These are phyloP conservation scores for Gleditsia sinensis DNA, from an alignment of 306 rosid species.

Conservation along the genomic window DNA sequence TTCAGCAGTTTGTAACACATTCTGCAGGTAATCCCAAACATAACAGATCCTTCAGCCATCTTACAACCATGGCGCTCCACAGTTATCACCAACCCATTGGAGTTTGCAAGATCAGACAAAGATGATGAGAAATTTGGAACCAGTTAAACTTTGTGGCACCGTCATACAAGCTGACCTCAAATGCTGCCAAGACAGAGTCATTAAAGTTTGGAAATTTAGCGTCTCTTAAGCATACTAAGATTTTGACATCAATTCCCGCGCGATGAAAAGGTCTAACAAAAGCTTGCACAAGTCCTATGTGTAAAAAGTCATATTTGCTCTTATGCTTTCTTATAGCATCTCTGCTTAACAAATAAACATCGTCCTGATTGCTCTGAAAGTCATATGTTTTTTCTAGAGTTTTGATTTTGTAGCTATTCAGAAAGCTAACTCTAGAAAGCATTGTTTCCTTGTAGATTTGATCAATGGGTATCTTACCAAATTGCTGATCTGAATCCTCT, in stretches of 20 bases:
- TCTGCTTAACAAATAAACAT: not conserved
- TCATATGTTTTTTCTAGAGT: not conserved
- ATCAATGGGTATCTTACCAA: not conserved
- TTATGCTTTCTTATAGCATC: not conserved
- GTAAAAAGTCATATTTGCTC: not conserved
- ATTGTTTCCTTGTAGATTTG: not conserved
- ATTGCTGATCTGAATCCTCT: not conserved
- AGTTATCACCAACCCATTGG: not conserved
- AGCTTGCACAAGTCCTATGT: not conserved
- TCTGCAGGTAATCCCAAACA: not conserved
- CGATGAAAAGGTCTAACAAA: accelerated
- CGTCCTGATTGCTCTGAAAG: not conserved
- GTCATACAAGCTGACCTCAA: not conserved
- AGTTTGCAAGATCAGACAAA: not conserved
- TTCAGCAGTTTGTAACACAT: not conserved
- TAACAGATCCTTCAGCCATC: accelerated
- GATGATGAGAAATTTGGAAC: not conserved
- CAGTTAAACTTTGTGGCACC: not conserved
- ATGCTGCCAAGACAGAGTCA: not conserved
- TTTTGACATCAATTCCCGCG: accelerated
- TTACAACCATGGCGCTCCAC: not conserved
- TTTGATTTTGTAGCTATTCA: not conserved
- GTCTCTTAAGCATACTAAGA: not conserved
- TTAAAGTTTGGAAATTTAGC: not conserved
- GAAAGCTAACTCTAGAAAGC: not conserved